A percentile compares a stretch with the other conserved stretches of the same genome.
These are phyloP conservation scores for Beauveria australis DNA, from an alignment of 2,329 filamentous ascomycete species.

Conservation along the genomic window DNA sequence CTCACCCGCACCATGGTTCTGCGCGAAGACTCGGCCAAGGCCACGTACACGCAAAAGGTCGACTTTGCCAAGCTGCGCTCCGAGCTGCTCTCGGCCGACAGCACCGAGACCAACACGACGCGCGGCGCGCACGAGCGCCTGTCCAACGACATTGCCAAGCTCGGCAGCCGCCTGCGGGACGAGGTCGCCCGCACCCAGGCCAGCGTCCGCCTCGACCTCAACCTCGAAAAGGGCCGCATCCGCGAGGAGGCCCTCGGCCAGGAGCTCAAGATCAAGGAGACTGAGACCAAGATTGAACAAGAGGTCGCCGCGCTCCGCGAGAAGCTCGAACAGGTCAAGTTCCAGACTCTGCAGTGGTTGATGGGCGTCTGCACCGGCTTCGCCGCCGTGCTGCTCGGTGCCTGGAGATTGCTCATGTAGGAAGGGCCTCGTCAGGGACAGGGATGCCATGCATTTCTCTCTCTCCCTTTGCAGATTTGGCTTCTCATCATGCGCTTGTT, in stretches of 20 bases:
- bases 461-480: background rate
- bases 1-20: conserved; percentile 96
- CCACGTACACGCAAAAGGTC: conserved; percentile 79
- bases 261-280: conserved; percentile 98
- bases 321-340: conserved; percentile 94
- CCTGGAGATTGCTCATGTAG: conserved; percentile 62
- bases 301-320: conserved; percentile 86
- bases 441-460: background rate
- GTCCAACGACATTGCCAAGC: conserved; percentile 88
- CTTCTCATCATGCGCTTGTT: background rate
- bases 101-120: conserved; percentile 81
- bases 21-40: conserved; percentile 82
- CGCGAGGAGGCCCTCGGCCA: conserved; percentile 93
- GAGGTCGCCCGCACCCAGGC: conserved; percentile 93
- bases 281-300: conserved; percentile 96
- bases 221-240: conserved; percentile 93
- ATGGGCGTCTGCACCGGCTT: conserved; percentile 75
- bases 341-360: conserved; percentile 94
- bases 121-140: conserved; percentile 84
- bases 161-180: conserved; percentile 81
- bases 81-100: conserved; percentile 86
- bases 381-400: conserved; percentile 58
- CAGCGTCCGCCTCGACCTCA: conserved; percentile 83
- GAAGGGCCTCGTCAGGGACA: background rate
- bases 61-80: conserved; percentile 96